Conservation (phyloP, 2,329 filamentous ascomycete species). For the Xenoacremonium recifei region DNA sequence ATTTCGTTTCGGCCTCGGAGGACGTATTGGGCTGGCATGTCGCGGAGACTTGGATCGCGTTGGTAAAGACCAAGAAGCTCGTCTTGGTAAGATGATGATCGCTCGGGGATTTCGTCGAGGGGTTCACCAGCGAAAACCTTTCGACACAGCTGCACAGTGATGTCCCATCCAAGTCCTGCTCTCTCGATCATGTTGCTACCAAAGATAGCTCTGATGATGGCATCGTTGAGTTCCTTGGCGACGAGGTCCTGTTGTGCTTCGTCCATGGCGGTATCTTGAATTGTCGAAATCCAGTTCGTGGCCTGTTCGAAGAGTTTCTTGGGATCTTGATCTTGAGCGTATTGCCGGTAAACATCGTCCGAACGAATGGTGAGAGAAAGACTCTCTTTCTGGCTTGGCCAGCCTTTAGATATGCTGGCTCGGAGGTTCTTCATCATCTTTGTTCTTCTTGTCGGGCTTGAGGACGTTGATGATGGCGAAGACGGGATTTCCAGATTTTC, state of each 20-base stretch:
- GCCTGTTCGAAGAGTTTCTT: conserved; percentile 12
- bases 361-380: conserved; percentile 3
- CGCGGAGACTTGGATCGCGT: background rate
- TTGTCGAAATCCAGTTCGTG: background rate
- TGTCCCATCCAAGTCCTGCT: conserved; percentile 13
- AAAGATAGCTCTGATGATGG: conserved; percentile 19
- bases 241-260: conserved; percentile 7
- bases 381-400: too few relatives aligned
- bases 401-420: too few relatives aligned
- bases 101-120: conserved; percentile 4
- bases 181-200: conserved; percentile 26
- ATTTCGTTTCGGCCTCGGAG: conserved; percentile 18
- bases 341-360: conserved; percentile 9
- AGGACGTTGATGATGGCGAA: too few relatives aligned
- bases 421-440: too few relatives aligned
- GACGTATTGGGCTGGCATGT: background rate
- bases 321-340: conserved; percentile 8
- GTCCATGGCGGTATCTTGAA: background rate
- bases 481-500: too few relatives aligned
- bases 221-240: conserved; percentile 9
- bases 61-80: conserved; percentile 6
- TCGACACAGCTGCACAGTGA: conserved; percentile 16
- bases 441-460: too few relatives aligned
- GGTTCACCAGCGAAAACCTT: conserved; percentile 11
- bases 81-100: conserved; percentile 1